phyloP scores from a whole-genome alignment of 495 filamentous ascomycete genomes.

The Bombardia bombarda region DNA sequence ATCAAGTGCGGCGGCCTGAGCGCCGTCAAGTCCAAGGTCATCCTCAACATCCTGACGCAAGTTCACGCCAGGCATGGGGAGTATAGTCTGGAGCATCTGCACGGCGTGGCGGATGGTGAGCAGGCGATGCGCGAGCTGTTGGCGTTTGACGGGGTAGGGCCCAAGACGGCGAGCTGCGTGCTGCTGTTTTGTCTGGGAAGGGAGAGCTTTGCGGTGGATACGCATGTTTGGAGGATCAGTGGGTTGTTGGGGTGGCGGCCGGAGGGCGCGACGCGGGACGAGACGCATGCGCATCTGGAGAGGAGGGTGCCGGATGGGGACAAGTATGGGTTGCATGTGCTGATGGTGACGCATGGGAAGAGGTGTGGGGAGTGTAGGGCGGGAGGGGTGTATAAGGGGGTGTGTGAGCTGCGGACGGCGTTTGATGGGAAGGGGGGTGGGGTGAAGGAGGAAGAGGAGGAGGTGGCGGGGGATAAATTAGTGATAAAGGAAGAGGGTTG shows the following conservation, averaged over 20 bases:
- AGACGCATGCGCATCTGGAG: slow-evolving; percentile 71
- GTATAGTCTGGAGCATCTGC: slow-evolving; percentile 68
- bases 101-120: slow-evolving; percentile 50
- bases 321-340: slow-evolving; percentile 76
- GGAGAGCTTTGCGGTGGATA: slow-evolving; percentile 75
- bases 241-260: slow-evolving; percentile 75
- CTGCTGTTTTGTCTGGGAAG: slow-evolving; percentile 66
- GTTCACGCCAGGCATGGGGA: slow-evolving; percentile 44
- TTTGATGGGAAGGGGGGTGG: not conserved
- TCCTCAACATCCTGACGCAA: slow-evolving; percentile 64
- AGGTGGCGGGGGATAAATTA: not conserved
- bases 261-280: slow-evolving; percentile 49
- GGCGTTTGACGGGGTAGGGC: slow-evolving; percentile 71
- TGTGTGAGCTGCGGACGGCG: not conserved
- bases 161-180: slow-evolving; percentile 84
- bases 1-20: slow-evolving; percentile 53
- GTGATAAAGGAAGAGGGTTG: not conserved
- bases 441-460: not conserved
- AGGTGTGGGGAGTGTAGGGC: slow-evolving; percentile 68
- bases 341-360: slow-evolving; percentile 76
- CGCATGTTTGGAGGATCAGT: slow-evolving; percentile 68
- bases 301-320: slow-evolving; percentile 65
- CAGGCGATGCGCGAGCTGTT: slow-evolving; percentile 64
- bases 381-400: slow-evolving; percentile 4
- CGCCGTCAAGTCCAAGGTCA: slow-evolving; percentile 64